Conservation (phyloP, 768 basidiomycete species). For the Exsudoporus frostii region DNA sequence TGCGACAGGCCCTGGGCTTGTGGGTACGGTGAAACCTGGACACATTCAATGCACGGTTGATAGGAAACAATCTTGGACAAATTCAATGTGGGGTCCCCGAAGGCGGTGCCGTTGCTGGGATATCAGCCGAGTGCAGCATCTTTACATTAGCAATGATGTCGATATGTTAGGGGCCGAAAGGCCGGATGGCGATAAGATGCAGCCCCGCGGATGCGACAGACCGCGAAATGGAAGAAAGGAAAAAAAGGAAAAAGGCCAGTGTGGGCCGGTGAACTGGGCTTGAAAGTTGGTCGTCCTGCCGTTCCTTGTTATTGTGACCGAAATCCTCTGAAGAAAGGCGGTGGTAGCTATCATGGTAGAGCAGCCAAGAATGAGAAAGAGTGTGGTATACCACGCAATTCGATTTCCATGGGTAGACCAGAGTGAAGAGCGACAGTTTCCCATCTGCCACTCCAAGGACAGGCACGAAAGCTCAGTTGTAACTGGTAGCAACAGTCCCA, state of each 20-base stretch:
- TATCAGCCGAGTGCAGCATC: constrained; percentile 1
- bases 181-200: background rate
- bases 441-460: background rate
- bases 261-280: background rate
- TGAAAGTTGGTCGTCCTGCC: background rate
- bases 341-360: background rate
- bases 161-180: background rate
- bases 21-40: background rate
- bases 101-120: constrained; percentile 14
- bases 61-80: background rate
- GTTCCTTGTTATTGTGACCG: background rate
- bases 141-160: constrained; percentile 5
- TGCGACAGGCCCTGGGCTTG: background rate
- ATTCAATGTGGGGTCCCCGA: background rate
- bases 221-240: background rate
- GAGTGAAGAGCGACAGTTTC: background rate
- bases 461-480: background rate
- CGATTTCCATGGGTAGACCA: background rate
- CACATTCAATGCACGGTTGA: background rate
- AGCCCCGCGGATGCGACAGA: constrained; percentile 1
- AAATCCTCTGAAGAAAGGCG: background rate
- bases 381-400: background rate
- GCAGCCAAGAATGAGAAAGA: background rate
- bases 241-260: background rate
- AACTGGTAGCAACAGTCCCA: background rate